Conservation (phyloP, 169 alveolate genomes). For the Condylostoma magnum region DNA sequence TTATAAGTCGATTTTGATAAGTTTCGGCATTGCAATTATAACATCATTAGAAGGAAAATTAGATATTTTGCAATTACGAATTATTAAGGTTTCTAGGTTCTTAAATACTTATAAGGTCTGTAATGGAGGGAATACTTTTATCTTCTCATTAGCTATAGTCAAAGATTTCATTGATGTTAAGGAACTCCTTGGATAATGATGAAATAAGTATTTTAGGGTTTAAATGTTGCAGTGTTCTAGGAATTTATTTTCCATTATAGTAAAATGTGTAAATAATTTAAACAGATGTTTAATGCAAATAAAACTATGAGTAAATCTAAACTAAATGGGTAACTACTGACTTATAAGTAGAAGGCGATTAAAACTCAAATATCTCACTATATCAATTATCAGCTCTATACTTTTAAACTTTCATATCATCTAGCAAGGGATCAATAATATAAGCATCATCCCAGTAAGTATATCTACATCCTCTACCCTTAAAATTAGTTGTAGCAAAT, state of each 20-base stretch:
- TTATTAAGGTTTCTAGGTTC: not conserved
- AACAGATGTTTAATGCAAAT: no score
- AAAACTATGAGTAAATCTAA: no score
- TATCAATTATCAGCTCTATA: not conserved
- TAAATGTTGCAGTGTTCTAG: slow-evolving; percentile 19
- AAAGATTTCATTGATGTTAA: slow-evolving; percentile 17
- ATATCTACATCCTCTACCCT: not conserved
- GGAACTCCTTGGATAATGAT: not conserved
- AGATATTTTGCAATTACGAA: not conserved
- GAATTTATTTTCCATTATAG: not conserved
- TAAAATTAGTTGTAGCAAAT: not conserved
- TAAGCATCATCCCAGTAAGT: not conserved
- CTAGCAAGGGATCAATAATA: not conserved
- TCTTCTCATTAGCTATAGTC: not conserved
- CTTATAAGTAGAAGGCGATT: not conserved
- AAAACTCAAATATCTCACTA: not conserved
- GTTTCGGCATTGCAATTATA: not conserved
- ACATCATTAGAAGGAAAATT: not conserved
- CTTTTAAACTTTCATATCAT: slow-evolving; percentile 7
- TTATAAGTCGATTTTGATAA: not conserved
- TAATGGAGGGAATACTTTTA: not conserved
- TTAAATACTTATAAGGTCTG: not conserved
- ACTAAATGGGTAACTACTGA: slow-evolving; percentile 12
- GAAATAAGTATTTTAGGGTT: not conserved
- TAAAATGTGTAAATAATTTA: no score